A percentile compares a stretch with the other conserved stretches of the same genome.
Conservation (phyloP, 768 basidiomycete species). For the Auriculariales sp. region DNA sequence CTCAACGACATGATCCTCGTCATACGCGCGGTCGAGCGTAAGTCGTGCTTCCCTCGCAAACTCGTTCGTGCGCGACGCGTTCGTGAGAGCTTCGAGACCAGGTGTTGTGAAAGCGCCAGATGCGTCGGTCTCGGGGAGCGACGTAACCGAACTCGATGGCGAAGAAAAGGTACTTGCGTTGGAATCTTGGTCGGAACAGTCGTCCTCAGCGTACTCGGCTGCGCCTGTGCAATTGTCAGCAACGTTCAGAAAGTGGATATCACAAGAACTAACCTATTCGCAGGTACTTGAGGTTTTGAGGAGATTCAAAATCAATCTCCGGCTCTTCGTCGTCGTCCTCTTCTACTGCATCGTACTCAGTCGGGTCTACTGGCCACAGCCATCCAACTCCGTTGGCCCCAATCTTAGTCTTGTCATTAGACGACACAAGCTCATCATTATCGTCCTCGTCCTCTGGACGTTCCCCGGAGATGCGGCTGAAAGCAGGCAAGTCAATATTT, state of each 20-base stretch:
- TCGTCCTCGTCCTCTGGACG: slow-evolving; percentile 22
- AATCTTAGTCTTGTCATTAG: slow-evolving; percentile 17
- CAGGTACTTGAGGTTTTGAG: slow-evolving; percentile 56
- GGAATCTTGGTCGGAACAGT: slow-evolving; percentile 23
- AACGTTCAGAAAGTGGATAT: background rate
- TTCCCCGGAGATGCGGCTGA: slow-evolving; percentile 53
- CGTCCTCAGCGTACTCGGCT: slow-evolving; percentile 8
- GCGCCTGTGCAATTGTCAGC: slow-evolving; percentile 31
- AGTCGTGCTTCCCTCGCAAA: slow-evolving; percentile 66
- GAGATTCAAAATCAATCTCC: slow-evolving; percentile 35
- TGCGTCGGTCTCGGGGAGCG: slow-evolving; percentile 17
- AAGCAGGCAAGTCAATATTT: slow-evolving; percentile 47
- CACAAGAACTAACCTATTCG: slow-evolving; percentile 42
- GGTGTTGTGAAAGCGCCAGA: slow-evolving; percentile 31
- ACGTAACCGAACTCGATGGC: slow-evolving; percentile 12
- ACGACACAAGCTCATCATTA: slow-evolving; percentile 23
- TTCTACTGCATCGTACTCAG: slow-evolving; percentile 7
- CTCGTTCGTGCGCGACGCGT: slow-evolving; percentile 35
- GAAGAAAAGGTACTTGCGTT: slow-evolving; percentile 14
- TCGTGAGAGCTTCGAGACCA: background rate
- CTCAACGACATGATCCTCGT: slow-evolving; percentile 82
- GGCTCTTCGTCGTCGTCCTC: slow-evolving; percentile 12
- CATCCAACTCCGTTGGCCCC: slow-evolving; percentile 13
- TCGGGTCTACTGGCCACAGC: slow-evolving; percentile 3
- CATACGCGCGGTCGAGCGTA: slow-evolving; percentile 83